phyloP scores from a whole-genome alignment of 2,329 filamentous ascomycete genomes.

The Chaetomium globosum region DNA sequence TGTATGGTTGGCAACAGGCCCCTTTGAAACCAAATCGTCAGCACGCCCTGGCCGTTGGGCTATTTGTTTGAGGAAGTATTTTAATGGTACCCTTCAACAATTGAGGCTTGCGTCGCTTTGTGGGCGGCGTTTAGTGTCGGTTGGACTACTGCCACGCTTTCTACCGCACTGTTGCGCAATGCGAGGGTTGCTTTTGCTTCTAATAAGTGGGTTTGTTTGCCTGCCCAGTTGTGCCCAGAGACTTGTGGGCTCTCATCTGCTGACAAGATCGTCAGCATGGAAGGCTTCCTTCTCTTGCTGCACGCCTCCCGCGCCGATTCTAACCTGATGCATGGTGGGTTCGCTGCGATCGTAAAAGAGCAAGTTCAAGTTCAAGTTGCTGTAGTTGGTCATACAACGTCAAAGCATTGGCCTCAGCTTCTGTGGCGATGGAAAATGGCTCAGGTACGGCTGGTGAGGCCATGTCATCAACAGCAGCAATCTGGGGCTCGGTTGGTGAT shows the following conservation, averaged over 20 bases:
- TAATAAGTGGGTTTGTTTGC: conserved; percentile 67
- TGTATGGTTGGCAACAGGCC: conserved; percentile 68
- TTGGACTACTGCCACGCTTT: conserved; percentile 70
- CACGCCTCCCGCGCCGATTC: not conserved
- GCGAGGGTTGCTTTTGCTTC: conserved; percentile 71
- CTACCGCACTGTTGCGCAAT: conserved; percentile 68
- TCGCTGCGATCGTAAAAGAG: conserved; percentile 61
- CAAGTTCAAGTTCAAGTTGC: conserved; percentile 71
- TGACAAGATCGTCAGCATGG: conserved; percentile 12
- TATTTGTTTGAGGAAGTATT: not conserved
- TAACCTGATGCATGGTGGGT: conserved; percentile 33
- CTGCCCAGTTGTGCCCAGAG: conserved; percentile 54
- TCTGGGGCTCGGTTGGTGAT: not conserved
- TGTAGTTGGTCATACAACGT: conserved; percentile 71
- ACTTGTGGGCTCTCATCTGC: conserved; percentile 12
- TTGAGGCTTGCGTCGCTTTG: conserved; percentile 62
- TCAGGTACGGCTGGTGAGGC: conserved; percentile 26
- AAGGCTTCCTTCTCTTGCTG: not conserved
- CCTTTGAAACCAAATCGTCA: conserved; percentile 46
- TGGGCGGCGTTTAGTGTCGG: conserved; percentile 80
- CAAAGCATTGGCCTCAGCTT: conserved; percentile 67
- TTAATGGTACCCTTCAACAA: conserved; percentile 64
- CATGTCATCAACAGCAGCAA: conserved; percentile 15
- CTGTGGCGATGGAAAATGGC: conserved; percentile 58
- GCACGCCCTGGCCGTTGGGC: not conserved